Evolutionary conservation across 2,329 filamentous ascomycete species (phyloP).

Genomic region (Whalleya microplaca): DNA sequence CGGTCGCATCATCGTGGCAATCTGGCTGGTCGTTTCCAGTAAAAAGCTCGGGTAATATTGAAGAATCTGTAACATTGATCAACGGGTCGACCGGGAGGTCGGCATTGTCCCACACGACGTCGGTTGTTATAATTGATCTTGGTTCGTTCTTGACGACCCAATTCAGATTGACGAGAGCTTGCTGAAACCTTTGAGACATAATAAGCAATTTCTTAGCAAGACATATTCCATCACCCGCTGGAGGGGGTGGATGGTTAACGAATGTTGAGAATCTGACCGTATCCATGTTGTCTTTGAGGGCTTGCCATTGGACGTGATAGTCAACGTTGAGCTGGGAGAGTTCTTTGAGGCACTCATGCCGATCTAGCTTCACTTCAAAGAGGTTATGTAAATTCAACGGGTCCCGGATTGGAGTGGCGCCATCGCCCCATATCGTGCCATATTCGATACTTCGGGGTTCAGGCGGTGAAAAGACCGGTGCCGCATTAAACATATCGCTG

Average conservation of each 20-base stretch:
- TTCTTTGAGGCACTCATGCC: conserved; percentile 24
- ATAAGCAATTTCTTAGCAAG: conserved; percentile 22
- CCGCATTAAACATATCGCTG: not conserved
- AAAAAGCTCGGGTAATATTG: not conserved
- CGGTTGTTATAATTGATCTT: not conserved
- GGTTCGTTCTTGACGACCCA: conserved; percentile 23
- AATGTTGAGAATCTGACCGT: conserved; percentile 16
- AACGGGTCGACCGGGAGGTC: conserved; percentile 2
- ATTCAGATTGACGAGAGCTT: conserved; percentile 18
- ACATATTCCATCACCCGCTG: conserved; percentile 16
- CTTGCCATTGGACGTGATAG: conserved; percentile 12
- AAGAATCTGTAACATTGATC: not conserved
- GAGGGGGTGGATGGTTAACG: conserved; percentile 7
- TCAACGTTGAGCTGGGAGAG: conserved; percentile 26
- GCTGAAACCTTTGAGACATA: conserved; percentile 22
- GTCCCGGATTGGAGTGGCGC: conserved; percentile 3
- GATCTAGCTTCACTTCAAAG: conserved; percentile 17
- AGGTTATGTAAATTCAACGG: conserved; percentile 17
- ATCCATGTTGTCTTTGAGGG: conserved; percentile 2
- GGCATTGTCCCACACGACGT: not conserved
- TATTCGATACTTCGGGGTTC: conserved; percentile 6
- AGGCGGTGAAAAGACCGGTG: not conserved
- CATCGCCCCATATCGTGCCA: conserved; percentile 1
- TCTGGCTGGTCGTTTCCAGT: not conserved
- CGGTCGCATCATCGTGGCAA: not conserved